Evolutionary conservation across 306 rosid genomes (phyloP).

Genomic region (Malus sieversii): DNA sequence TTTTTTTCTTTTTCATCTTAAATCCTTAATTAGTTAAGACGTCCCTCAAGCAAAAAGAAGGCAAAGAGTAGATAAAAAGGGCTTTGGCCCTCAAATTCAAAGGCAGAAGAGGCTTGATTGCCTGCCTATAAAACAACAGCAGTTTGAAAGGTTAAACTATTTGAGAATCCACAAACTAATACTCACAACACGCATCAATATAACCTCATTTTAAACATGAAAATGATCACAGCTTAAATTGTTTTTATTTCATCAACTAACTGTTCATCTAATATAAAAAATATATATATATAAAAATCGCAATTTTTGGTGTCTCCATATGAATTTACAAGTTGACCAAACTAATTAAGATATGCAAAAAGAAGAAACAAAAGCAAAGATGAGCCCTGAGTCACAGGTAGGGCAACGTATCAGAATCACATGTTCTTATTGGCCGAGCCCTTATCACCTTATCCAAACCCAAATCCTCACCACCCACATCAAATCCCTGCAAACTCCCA

Average conservation of each 20-base stretch:
- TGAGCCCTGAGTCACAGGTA: conserved; percentile 16
- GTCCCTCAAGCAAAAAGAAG: not conserved
- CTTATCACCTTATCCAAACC: conserved; percentile 58
- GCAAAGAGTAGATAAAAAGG: not conserved
- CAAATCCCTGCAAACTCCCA: conserved; percentile 20
- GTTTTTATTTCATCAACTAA: too few species aligned
- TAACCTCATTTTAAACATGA: not conserved
- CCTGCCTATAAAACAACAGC: not conserved
- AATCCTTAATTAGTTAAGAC: not conserved
- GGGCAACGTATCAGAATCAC: conserved; percentile 36
- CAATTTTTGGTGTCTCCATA: not conserved
- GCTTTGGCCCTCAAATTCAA: not conserved
- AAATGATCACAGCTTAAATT: not conserved
- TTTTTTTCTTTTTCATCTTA: not conserved
- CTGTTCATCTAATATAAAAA: too few species aligned
- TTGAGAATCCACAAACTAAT: too few species aligned
- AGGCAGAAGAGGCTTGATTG: not conserved
- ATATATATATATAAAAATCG: not conserved
- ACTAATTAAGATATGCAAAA: not conserved
- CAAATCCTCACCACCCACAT: conserved; percentile 26
- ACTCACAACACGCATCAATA: too few species aligned
- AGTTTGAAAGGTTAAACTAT: not conserved
- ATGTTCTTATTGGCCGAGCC: conserved; percentile 41
- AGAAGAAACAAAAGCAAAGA: not conserved
- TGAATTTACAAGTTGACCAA: not conserved